phyloP scores from a whole-genome alignment of 2,329 filamentous ascomycete species.

The Penicillium paneum region DNA sequence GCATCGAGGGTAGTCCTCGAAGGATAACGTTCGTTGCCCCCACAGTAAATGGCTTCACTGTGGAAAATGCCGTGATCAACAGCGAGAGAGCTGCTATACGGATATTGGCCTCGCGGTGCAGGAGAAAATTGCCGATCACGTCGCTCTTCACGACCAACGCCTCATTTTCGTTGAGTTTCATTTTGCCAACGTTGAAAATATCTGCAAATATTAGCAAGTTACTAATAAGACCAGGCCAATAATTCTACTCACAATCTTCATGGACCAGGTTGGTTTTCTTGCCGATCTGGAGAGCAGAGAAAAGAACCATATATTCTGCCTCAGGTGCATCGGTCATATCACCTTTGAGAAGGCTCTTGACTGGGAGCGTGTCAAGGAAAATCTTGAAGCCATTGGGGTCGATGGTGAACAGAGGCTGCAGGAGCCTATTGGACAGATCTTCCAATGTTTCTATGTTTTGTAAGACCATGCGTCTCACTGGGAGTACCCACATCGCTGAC shows the following conservation, averaged over 20 bases:
- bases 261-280: slow-evolving; percentile 69
- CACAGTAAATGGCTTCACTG: slow-evolving; percentile 67
- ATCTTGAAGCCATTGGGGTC: slow-evolving; percentile 33
- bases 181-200: slow-evolving; percentile 21
- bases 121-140: slow-evolving; percentile 38
- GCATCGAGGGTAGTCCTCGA: slow-evolving; percentile 65
- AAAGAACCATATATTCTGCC: slow-evolving; percentile 57
- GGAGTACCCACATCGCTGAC: slow-evolving; percentile 36
- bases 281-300: slow-evolving; percentile 67
- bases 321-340: slow-evolving; percentile 49
- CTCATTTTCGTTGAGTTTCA: slow-evolving; percentile 12
- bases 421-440: slow-evolving; percentile 34
- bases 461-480: slow-evolving; percentile 37
- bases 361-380: slow-evolving; percentile 60
- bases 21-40: slow-evolving; percentile 62
- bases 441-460: slow-evolving; percentile 37
- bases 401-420: slow-evolving; percentile 36
- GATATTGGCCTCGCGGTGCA: slow-evolving; percentile 58
- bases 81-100: slow-evolving; percentile 79
- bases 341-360: slow-evolving; percentile 48
- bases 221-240: slow-evolving; percentile 8
- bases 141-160: slow-evolving; percentile 35
- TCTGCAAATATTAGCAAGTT: slow-evolving; percentile 23
- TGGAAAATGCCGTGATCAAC: slow-evolving; percentile 70
- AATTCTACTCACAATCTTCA: slow-evolving; percentile 55